Conservation (phyloP, 345 rosid species). For the Nasturtium officinale region DNA sequence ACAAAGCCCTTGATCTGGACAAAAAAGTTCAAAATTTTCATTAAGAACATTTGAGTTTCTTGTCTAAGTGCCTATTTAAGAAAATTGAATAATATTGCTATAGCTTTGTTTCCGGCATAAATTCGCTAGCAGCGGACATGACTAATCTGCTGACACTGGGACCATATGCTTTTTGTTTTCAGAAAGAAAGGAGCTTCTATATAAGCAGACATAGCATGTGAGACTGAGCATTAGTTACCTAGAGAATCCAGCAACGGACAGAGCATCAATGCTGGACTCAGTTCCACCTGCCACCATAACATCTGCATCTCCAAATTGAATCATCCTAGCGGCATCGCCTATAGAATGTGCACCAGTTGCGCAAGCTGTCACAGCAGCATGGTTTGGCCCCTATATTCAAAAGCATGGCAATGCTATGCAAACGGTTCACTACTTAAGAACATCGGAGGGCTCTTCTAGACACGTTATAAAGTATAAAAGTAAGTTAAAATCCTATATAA, state of each 20-base stretch:
- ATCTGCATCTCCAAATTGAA: slow-evolving; percentile 94
- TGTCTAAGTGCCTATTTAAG: background rate
- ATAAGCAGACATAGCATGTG: background rate
- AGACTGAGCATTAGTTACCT: slow-evolving; percentile 48
- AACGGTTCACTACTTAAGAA: slow-evolving; percentile 18
- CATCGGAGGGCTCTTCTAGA: background rate
- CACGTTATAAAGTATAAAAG: background rate
- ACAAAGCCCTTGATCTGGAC: slow-evolving; percentile 85
- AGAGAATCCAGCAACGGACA: slow-evolving; percentile 95
- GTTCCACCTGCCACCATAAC: slow-evolving; percentile 98
- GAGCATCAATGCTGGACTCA: slow-evolving; percentile 95
- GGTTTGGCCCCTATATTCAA: slow-evolving; percentile 91
- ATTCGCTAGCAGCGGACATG: background rate
- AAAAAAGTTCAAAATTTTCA: background rate
- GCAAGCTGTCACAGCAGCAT: slow-evolving; percentile 99
- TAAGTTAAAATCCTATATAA: background rate
- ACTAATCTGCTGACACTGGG: background rate
- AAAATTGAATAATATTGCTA: background rate
- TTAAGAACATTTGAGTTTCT: background rate
- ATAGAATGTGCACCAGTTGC: slow-evolving; percentile 98
- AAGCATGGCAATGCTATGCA: slow-evolving; percentile 29
- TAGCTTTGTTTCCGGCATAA: background rate
- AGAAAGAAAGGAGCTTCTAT: background rate
- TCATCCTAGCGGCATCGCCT: slow-evolving; percentile 96
- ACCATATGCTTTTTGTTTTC: background rate